Percentiles rank a stretch among this genome's conserved stretches.
Conservation (phyloP, 75 land plant genomes). For the Sequoiadendron giganteum region DNA sequence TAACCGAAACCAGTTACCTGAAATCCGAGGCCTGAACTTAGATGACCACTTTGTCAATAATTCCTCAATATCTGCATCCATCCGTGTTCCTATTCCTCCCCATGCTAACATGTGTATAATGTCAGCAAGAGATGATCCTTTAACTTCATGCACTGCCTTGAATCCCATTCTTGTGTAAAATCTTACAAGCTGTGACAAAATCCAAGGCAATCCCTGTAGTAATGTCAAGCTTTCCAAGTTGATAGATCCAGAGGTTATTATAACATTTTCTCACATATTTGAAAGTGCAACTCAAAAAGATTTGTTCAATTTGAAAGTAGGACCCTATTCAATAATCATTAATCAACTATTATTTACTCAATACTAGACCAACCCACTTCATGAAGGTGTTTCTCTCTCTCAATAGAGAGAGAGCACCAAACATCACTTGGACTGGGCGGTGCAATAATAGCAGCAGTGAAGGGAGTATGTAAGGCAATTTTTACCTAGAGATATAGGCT, state of each 20-base stretch:
- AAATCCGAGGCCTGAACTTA: constrained; percentile 36
- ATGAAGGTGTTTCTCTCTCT: background rate
- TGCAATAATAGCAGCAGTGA: background rate
- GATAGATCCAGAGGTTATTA: background rate
- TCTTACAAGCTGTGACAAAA: constrained; percentile 62
- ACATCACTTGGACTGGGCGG: background rate
- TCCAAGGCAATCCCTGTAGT: background rate
- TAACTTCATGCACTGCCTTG: constrained; percentile 76
- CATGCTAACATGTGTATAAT: constrained; percentile 73
- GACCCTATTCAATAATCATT: background rate
- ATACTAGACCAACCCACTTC: background rate
- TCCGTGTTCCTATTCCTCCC: constrained; percentile 95
- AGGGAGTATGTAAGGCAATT: no score
- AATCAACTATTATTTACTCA: background rate
- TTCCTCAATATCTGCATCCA: constrained; percentile 80
- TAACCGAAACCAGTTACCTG: background rate
- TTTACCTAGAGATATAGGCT: no score
- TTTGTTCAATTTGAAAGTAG: background rate
- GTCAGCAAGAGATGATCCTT: constrained; percentile 76
- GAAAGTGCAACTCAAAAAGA: background rate
- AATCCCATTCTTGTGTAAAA: constrained; percentile 89
- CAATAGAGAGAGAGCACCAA: background rate
- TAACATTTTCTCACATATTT: background rate
- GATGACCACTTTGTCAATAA: constrained; percentile 73
- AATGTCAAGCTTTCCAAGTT: background rate